Base-by-base conservation (phyloP, 495 filamentous ascomycete species). In the Choiromyces venosus region DNA sequence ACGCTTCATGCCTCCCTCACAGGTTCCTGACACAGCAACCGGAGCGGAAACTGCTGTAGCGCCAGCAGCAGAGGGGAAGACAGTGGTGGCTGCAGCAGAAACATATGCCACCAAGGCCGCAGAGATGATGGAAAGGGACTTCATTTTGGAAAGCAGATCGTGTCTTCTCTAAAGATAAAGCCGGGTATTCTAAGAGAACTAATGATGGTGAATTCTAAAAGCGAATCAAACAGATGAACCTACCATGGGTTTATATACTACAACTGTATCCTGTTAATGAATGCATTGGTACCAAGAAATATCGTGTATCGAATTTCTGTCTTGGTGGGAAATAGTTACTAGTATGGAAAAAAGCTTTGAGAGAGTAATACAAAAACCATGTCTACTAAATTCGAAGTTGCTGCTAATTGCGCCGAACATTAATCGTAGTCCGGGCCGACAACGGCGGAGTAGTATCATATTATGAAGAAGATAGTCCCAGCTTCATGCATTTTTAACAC, bases 21-120 rank as follows among this genome's bases (percentile, higher is more conserved):
- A 79, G 39, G 76, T 74, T 35, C 66, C 68, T n/a, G 68, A 73
- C 18, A 79, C 70, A 37, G 76, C 70, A 10, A 78, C 70, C 19
- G 69, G 67, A 12, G 74, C 35, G 64, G 73, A 66, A 37, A 78
- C 44, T 1, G 66, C 73, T 46, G 79, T 78, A 9, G 71, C 72
- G 37, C 79, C 77, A 38, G 79, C 75, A n/a, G 79, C 75, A 16
- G 72, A 65, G 8, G 79, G 79, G 69, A 80, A 80, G 65, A 74
- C 73, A 40, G 79, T 80, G 40, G 77, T 78, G 38, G 76, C 71
- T 37, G 76, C 74, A 33, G 71, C 76, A 40, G 76, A 76, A 71
- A 78, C 76, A 74, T 74, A 76, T 65, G 71, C 29, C 52, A 75
- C 70, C 35, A 73, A 67, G 5, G 70, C 66, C 35, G 74, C 70